Conservation (phyloP, 176 grass and related monocot species). For the Puya raimondii region DNA sequence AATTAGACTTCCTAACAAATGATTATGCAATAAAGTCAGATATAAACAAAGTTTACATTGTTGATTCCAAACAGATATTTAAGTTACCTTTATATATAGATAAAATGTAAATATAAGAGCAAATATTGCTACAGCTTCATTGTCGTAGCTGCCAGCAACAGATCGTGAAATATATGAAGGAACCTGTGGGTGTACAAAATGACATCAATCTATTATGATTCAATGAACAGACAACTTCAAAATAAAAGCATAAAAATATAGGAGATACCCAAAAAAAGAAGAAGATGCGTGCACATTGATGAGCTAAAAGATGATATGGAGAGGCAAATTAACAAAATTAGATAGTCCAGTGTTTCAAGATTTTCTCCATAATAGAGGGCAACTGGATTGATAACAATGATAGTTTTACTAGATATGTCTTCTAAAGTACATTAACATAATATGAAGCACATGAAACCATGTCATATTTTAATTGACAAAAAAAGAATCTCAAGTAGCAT, state of each 20-base stretch:
- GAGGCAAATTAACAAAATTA: no score
- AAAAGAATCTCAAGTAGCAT: background rate
- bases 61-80: background rate
- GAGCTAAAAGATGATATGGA: background rate
- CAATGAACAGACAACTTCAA: background rate
- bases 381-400: no score
- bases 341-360: background rate
- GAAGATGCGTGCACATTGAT: background rate
- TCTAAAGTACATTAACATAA: no score
- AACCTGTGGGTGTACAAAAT: conserved; percentile 41
- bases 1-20: background rate
- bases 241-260: background rate
- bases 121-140: conserved; percentile 99
- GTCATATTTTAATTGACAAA: background rate
- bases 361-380: background rate
- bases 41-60: background rate
- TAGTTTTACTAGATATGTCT: no score
- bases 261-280: background rate
- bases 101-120: conserved; percentile 98
- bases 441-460: no score
- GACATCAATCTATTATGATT: background rate
- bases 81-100: conserved; percentile 93
- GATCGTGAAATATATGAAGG: conserved; percentile 98
- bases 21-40: background rate
- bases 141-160: conserved; percentile 99